Evolutionary conservation across 129 eudicot species (phyloP).

Genomic region (Erigeron canadensis): DNA sequence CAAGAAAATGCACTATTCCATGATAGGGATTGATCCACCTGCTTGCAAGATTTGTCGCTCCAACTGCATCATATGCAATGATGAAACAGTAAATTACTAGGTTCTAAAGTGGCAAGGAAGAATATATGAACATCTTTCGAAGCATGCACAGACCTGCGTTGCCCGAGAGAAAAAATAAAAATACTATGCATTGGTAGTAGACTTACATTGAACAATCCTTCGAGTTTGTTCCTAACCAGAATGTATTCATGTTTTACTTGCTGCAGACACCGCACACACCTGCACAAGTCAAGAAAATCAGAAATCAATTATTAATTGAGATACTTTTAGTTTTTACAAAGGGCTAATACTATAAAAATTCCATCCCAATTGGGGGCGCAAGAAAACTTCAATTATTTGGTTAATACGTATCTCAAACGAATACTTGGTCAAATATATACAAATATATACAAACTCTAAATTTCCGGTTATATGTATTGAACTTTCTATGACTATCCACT

Average conservation of each 20-base stretch:
- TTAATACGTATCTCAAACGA: too few species aligned
- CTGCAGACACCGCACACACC: slow-evolving; percentile 64
- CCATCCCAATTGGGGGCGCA: background rate
- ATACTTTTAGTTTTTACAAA: background rate
- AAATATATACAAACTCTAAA: background rate
- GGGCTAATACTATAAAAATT: background rate
- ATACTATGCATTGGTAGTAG: slow-evolving; percentile 6
- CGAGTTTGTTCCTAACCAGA: slow-evolving; percentile 72
- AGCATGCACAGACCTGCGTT: background rate
- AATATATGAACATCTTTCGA: background rate
- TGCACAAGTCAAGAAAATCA: slow-evolving; percentile 20
- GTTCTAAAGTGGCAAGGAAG: background rate
- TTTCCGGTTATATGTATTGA: too few species aligned
- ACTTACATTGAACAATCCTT: slow-evolving; percentile 60
- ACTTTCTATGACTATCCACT: too few species aligned
- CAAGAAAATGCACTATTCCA: slow-evolving; percentile 28
- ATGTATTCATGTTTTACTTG: slow-evolving; percentile 66
- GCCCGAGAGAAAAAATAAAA: slow-evolving; percentile 5
- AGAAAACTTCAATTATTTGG: too few species aligned
- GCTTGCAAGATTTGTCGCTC: slow-evolving; percentile 77
- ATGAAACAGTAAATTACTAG: slow-evolving; percentile 4
- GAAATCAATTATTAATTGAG: slow-evolving; percentile 15
- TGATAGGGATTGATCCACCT: slow-evolving; percentile 62
- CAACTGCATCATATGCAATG: slow-evolving; percentile 42
- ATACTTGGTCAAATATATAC: background rate